These are phyloP conservation scores for Xerocomus minutiporus DNA, from an alignment of 1,284 basidiomycete genomes.

Conservation along the genomic window DNA sequence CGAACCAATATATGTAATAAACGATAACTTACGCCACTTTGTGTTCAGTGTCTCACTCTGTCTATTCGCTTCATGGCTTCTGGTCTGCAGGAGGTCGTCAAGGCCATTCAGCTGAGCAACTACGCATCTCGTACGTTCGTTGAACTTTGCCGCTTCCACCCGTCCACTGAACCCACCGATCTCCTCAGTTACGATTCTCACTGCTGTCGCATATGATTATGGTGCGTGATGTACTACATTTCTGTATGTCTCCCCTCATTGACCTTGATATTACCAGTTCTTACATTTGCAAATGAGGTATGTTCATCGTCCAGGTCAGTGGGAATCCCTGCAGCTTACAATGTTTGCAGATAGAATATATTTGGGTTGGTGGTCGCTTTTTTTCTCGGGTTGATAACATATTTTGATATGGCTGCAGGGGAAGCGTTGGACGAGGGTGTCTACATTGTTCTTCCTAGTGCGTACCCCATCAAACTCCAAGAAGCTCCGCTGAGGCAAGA, in stretches of 20 bases:
- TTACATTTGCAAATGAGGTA: not conserved
- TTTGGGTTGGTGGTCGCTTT: not conserved
- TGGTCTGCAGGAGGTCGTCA: no score
- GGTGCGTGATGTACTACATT: not conserved
- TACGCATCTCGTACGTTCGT: not conserved
- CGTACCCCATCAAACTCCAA: not conserved
- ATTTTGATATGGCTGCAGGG: not conserved
- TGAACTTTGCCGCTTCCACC: not conserved
- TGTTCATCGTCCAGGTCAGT: not conserved
- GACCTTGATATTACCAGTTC: not conserved
- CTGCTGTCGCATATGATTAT: not conserved
- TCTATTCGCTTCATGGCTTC: no score
- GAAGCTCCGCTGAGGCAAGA: not conserved
- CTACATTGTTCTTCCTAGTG: not conserved
- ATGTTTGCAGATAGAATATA: not conserved
- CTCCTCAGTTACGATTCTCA: not conserved
- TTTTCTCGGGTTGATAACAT: not conserved
- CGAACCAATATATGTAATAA: no score
- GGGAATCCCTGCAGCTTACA: not conserved
- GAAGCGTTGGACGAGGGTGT: not conserved
- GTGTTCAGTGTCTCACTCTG: no score
- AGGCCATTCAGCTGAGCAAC: not conserved
- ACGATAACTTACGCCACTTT: no score
- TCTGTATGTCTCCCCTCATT: not conserved
- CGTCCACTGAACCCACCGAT: not conserved